Conservation (phyloP, 805 yeast species). For the Candida tammaniensis region DNA sequence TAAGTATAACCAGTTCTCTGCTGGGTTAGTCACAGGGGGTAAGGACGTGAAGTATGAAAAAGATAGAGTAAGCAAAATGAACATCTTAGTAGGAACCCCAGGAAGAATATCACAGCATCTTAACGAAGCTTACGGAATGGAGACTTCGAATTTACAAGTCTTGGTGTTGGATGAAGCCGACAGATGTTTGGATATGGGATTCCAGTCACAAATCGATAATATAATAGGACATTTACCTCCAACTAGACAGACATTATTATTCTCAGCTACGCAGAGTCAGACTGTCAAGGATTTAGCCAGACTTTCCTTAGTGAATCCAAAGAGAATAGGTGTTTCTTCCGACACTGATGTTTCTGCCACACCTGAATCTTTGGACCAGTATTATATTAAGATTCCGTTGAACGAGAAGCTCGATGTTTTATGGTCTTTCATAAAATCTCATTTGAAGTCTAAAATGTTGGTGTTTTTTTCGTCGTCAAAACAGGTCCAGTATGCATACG, state of each 20-base stretch:
- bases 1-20: slow-evolving; percentile 68
- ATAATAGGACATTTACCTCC: slow-evolving; percentile 76
- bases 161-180: slow-evolving; percentile 90
- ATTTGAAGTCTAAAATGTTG: slow-evolving; percentile 72
- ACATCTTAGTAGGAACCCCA: slow-evolving; percentile 87
- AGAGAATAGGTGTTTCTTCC: slow-evolving; percentile 37
- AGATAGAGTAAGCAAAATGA: slow-evolving; percentile 75
- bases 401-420: slow-evolving; percentile 81
- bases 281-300: slow-evolving; percentile 81
- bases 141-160: slow-evolving; percentile 69
- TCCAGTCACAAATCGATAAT: slow-evolving; percentile 76
- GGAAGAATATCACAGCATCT: slow-evolving; percentile 87
- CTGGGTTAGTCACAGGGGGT: slow-evolving; percentile 92
- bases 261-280: slow-evolving; percentile 88
- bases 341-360: slow-evolving; percentile 59
- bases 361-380: slow-evolving; percentile 84
- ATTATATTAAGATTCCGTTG: slow-evolving; percentile 66
- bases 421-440: slow-evolving; percentile 84
- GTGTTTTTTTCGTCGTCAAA: slow-evolving; percentile 86
- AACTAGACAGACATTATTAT: slow-evolving; percentile 76
- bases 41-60: slow-evolving; percentile 80
- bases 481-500: slow-evolving; percentile 88
- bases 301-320: slow-evolving; percentile 64
- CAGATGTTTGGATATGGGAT: slow-evolving; percentile 91
- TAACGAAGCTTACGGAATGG: slow-evolving; percentile 84